Conservation (phyloP, 176 grass and related monocot genomes). For the Tillandsia leiboldiana region DNA sequence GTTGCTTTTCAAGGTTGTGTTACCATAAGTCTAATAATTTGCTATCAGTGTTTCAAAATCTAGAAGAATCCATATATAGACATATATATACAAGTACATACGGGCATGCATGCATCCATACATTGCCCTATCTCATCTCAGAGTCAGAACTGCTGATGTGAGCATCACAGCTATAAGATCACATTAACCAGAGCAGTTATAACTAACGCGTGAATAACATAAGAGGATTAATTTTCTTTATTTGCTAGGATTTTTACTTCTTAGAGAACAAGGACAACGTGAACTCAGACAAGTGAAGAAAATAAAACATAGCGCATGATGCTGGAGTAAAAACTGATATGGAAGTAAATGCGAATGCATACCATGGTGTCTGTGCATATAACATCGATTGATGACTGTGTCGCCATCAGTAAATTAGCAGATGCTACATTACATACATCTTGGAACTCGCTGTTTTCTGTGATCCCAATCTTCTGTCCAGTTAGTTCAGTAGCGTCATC, state of each 20-base stretch:
- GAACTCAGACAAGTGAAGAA: not conserved
- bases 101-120: not conserved
- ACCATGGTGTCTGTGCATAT: constrained; percentile 40
- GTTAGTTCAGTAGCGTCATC: constrained; percentile 24
- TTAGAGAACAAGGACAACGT: not conserved
- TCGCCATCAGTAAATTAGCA: constrained; percentile 32
- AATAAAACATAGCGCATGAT: not conserved
- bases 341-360: constrained; percentile 4
- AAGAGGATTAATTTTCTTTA: not conserved
- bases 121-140: not conserved
- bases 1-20: too few species aligned
- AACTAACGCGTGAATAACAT: too few species aligned
- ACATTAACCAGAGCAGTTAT: not conserved
- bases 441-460: constrained; percentile 32
- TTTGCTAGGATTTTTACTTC: not conserved
- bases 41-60: too few species aligned
- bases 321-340: not conserved
- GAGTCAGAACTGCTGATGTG: not conserved
- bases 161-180: not conserved
- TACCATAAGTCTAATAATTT: too few species aligned
- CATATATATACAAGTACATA: too few species aligned
- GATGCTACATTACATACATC: constrained; percentile 24
- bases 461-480: constrained; percentile 23
- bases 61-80: too few species aligned
- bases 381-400: constrained; percentile 35